Conservation (phyloP, 352 stramenopile genomes). For the Phytophthora tubulina region DNA sequence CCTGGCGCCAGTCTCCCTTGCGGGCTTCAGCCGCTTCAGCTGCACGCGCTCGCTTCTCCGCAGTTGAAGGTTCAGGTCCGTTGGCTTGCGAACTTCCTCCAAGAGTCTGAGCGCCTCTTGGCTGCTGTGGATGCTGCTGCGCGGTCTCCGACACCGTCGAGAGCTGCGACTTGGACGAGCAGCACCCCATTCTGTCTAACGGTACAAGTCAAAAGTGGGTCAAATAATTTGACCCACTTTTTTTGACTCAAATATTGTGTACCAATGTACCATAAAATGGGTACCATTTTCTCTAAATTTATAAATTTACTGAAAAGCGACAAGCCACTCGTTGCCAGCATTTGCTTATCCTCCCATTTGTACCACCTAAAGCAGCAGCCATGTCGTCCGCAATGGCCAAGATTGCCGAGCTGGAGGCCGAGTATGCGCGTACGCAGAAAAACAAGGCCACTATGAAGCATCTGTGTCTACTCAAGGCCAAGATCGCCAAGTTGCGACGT, state of each 20-base stretch:
- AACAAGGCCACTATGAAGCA: slow-evolving; percentile 99
- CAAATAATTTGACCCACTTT: background rate
- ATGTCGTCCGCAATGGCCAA: slow-evolving; percentile 78
- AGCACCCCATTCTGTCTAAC: slow-evolving; percentile 71
- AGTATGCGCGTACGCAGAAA: slow-evolving; percentile 99
- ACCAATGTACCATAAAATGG: too few relatives aligned
- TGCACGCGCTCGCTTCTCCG: slow-evolving; percentile 71
- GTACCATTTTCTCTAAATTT: background rate
- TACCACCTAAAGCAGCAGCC: background rate
- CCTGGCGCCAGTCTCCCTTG: slow-evolving; percentile 82
- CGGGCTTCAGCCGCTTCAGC: slow-evolving; percentile 76
- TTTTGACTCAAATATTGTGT: background rate
- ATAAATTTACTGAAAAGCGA: background rate
- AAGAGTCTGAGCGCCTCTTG: slow-evolving; percentile 8
- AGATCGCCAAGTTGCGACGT: slow-evolving; percentile 96
- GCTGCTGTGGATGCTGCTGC: slow-evolving; percentile 3
- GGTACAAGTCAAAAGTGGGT: background rate
- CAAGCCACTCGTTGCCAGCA: slow-evolving; percentile 8
- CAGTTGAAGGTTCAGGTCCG: slow-evolving; percentile 56
- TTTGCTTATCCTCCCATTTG: slow-evolving; percentile 11
- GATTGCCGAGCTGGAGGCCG: slow-evolving; percentile 86
- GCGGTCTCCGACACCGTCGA: slow-evolving; percentile 39
- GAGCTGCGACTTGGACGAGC: slow-evolving; percentile 67
- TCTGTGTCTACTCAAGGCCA: slow-evolving; percentile 97
- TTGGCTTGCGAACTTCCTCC: slow-evolving; percentile 20